Conservation (phyloP, 768 basidiomycete genomes). For the Boletus vermiculosoides region DNA sequence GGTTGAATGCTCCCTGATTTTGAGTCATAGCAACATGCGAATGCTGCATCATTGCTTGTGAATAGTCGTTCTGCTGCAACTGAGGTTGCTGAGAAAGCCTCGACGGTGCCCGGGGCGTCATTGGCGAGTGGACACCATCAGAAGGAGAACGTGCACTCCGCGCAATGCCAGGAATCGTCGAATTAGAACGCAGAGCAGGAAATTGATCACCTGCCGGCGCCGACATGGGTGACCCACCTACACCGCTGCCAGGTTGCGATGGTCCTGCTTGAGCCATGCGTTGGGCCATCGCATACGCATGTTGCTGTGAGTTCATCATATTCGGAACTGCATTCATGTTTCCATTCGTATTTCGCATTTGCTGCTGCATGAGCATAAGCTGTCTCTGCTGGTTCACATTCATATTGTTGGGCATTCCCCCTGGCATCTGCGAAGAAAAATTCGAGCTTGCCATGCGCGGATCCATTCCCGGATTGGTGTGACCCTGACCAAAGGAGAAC, state of each 20-base stretch:
- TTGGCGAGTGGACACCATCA: constrained; percentile 50
- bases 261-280: constrained; percentile 43
- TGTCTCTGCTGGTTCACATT: constrained; percentile 46
- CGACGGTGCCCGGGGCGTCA: constrained; percentile 38
- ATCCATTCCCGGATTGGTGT: constrained; percentile 27
- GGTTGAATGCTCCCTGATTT: constrained; percentile 24
- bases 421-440: constrained; percentile 31
- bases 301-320: constrained; percentile 36
- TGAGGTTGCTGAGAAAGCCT: constrained; percentile 43
- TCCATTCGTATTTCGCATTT: constrained; percentile 29
- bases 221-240: constrained; percentile 45
- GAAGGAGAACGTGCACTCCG: constrained; percentile 75
- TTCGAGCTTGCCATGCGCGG: constrained; percentile 31
- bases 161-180: constrained; percentile 70
- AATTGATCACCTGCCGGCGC: constrained; percentile 41
- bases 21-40: constrained; percentile 33
- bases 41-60: constrained; percentile 39
- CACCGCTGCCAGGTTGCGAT: constrained; percentile 27
- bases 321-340: constrained; percentile 25
- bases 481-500: constrained; percentile 30
- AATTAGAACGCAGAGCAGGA: constrained; percentile 55
- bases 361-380: constrained; percentile 41
- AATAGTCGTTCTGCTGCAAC: constrained; percentile 45
- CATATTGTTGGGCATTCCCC: constrained; percentile 27
- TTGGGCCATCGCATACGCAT: constrained; percentile 41